Percentiles rank a stretch among this genome's conserved stretches.
Conservation (phyloP, 2,329 filamentous ascomycete species). For the Didymella keratinophila region DNA sequence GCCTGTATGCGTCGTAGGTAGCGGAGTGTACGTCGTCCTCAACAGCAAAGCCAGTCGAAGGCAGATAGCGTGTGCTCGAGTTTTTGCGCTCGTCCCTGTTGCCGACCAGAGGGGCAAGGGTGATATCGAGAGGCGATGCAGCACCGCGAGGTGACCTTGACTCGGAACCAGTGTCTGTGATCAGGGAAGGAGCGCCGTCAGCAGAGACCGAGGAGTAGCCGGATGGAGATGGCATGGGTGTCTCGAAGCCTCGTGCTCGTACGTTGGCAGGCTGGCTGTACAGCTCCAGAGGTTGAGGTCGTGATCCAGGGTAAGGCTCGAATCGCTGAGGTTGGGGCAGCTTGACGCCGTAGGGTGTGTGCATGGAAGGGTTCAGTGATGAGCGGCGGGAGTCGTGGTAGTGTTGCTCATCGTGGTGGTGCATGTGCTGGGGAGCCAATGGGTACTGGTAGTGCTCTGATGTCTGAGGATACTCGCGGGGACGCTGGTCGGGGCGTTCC, state of each 20-base stretch:
- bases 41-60: conserved; percentile 49
- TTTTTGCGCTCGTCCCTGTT: conserved; percentile 49
- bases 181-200: conserved; percentile 71
- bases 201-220: conserved; percentile 69
- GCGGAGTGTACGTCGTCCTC: conserved; percentile 44
- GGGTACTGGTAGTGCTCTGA: conserved; percentile 46
- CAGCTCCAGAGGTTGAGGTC: conserved; percentile 46
- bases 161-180: conserved; percentile 68
- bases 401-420: conserved; percentile 40
- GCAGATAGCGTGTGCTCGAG: conserved; percentile 49
- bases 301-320: conserved; percentile 43
- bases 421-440: conserved; percentile 27
- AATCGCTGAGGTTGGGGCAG: conserved; percentile 45
- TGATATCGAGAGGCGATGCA: conserved; percentile 57
- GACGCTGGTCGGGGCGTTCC: conserved; percentile 40
- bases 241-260: conserved; percentile 55
- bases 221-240: conserved; percentile 69
- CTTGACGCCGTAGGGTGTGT: conserved; percentile 42
- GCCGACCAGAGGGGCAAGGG: conserved; percentile 48
- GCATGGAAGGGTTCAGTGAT: conserved; percentile 37
- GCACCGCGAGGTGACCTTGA: conserved; percentile 57
- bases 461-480: conserved; percentile 42
- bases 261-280: conserved; percentile 33
- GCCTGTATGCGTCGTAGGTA: conserved; percentile 37
- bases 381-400: conserved; percentile 42